Evolutionary conservation across 2,329 filamentous ascomycete species (phyloP).

Genomic region (Fonsecaea monophora): DNA sequence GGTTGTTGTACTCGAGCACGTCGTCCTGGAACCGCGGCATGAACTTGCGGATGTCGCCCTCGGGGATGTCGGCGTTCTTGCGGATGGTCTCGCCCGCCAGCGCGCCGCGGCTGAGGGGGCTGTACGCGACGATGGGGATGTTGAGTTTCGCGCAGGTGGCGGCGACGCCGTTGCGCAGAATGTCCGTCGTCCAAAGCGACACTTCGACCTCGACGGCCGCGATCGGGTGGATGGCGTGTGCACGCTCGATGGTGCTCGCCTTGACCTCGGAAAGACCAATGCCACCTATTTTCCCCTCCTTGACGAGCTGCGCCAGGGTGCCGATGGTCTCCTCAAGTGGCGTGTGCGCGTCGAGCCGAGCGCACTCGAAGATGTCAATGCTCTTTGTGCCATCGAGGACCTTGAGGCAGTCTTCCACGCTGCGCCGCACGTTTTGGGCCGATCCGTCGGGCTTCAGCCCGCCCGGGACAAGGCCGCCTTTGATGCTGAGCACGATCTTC

Average conservation of each 20-base stretch:
- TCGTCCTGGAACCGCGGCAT: constrained; percentile 60
- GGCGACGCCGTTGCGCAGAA: constrained; percentile 65
- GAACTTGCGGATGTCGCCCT: constrained; percentile 53
- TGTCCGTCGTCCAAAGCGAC: constrained; percentile 63
- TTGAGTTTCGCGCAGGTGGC: constrained; percentile 61
- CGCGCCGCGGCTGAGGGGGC: constrained; percentile 65
- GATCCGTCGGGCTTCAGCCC: constrained; percentile 57
- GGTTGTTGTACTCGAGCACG: constrained; percentile 58
- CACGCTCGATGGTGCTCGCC: constrained; percentile 53
- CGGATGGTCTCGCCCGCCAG: constrained; percentile 55
- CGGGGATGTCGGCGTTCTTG: constrained; percentile 56
- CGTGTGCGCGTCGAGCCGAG: constrained; percentile 61
- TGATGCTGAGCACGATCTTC: constrained; percentile 68
- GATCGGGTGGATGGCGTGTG: constrained; percentile 62
- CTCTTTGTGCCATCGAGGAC: constrained; percentile 60
- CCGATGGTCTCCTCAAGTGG: constrained; percentile 57
- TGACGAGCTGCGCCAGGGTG: constrained; percentile 48
- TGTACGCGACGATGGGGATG: constrained; percentile 67
- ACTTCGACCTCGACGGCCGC: constrained; percentile 67
- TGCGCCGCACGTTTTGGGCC: constrained; percentile 61
- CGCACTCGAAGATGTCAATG: constrained; percentile 67
- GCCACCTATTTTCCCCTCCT: constrained; percentile 54
- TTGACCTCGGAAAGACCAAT: constrained; percentile 54
- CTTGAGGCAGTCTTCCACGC: constrained; percentile 64
- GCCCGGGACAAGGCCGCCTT: constrained; percentile 59